phyloP scores from a whole-genome alignment of 768 basidiomycete genomes.

The Coprinellus micaceus region DNA sequence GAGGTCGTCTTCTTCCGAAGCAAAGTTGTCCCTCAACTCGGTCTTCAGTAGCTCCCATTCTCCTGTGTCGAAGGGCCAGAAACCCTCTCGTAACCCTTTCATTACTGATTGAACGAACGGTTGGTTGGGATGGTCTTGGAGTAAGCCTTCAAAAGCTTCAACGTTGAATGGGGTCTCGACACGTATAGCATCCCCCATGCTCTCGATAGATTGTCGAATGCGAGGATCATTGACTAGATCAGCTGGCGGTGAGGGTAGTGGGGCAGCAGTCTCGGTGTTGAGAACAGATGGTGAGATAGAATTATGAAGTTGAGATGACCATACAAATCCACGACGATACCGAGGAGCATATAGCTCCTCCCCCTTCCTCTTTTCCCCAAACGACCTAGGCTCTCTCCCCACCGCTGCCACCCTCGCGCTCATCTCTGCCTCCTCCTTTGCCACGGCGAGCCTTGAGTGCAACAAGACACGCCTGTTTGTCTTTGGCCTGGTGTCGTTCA shows the following conservation, averaged over 20 bases:
- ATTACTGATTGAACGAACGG: conserved; percentile 25
- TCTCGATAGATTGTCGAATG: conserved; percentile 7
- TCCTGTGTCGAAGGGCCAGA: conserved; percentile 29
- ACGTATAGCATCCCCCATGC: conserved; percentile 21
- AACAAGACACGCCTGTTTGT: neutral
- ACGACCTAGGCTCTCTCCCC: neutral
- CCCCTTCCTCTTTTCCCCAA: neutral
- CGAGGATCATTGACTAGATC: neutral
- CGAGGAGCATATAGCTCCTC: neutral
- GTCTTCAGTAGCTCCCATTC: conserved; percentile 20
- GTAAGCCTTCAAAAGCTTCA: conserved; percentile 6
- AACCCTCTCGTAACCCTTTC: conserved; percentile 22
- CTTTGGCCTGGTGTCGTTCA: neutral
- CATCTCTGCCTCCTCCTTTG: neutral
- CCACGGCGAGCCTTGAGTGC: neutral
- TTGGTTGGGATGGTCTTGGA: conserved; percentile 22
- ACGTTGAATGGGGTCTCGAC: conserved; percentile 2
- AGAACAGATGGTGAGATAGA: neutral
- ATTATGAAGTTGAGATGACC: neutral
- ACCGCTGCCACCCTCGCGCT: neutral
- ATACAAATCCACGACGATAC: neutral
- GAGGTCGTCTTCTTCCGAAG: conserved; percentile 5
- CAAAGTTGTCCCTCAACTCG: conserved; percentile 13
- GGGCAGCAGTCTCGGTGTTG: neutral
- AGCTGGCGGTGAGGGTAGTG: neutral